A percentile compares a stretch with the other conserved stretches of the same genome.
Conservation (phyloP, 371 early-diverging fungal species). For the Conidiobolus incongruus region DNA sequence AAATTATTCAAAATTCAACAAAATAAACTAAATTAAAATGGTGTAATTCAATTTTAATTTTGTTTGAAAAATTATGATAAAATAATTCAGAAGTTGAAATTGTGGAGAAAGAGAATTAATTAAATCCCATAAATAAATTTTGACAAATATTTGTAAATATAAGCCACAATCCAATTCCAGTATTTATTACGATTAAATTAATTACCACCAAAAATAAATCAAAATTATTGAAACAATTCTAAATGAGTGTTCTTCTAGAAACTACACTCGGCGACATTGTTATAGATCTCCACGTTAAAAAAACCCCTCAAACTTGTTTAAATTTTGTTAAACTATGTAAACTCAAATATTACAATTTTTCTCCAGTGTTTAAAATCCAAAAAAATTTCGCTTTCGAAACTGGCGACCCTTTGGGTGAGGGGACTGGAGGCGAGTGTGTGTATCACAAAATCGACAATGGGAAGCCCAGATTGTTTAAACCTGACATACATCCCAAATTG, state of each 20-base stretch:
- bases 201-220: too few species aligned
- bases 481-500: conserved; percentile 66
- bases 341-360: conserved; percentile 80
- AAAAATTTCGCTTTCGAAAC: conserved; percentile 71
- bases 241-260: conserved; percentile 50
- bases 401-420: conserved; percentile 68
- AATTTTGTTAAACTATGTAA: conserved; percentile 92
- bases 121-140: too few species aligned
- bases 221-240: too few species aligned
- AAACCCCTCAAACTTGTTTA: conserved; percentile 46
- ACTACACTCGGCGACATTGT: conserved; percentile 88
- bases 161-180: too few species aligned
- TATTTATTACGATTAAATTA: too few species aligned
- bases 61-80: too few species aligned
- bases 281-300: conserved; percentile 63
- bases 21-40: too few species aligned
- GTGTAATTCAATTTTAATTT: too few species aligned
- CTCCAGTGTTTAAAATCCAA: conserved; percentile 67
- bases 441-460: conserved; percentile 26
- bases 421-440: conserved; percentile 59
- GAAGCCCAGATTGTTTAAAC: conserved; percentile 41
- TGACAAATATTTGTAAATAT: too few species aligned
- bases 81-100: too few species aligned
- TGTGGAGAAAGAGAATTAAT: too few species aligned
- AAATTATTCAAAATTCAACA: too few species aligned